Evolutionary conservation across 176 grass and related monocot species (phyloP).

Genomic region (Elaeis guineensis): DNA sequence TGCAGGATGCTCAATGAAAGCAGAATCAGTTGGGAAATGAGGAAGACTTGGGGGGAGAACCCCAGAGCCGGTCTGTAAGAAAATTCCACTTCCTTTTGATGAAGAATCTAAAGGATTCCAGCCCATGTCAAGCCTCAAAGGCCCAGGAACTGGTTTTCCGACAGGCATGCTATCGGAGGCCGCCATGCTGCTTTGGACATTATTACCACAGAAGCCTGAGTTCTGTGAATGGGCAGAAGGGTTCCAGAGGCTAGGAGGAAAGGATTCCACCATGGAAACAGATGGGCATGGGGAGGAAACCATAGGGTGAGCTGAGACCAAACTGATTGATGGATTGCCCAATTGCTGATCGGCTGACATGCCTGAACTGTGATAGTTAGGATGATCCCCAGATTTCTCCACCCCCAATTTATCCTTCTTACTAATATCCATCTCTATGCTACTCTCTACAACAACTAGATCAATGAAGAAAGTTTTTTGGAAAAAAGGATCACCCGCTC

Average conservation of each 20-base stretch:
- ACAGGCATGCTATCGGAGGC: too few relatives aligned
- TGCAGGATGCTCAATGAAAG: conserved; percentile 71
- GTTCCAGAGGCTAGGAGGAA: conserved; percentile 40
- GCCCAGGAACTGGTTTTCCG: too few relatives aligned
- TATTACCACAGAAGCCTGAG: conserved; percentile 28
- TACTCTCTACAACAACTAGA: not conserved
- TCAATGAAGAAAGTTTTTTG: too few relatives aligned
- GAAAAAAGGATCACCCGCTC: too few relatives aligned
- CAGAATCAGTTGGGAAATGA: conserved; percentile 65
- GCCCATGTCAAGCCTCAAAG: not conserved
- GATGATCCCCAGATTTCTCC: conserved; percentile 25
- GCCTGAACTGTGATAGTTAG: conserved; percentile 18
- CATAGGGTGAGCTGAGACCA: too few relatives aligned
- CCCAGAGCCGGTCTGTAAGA: conserved; percentile 37
- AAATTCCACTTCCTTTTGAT: conserved; percentile 7
- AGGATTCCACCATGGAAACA: conserved; percentile 41
- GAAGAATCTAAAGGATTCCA: conserved; percentile 3
- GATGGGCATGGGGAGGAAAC: conserved; percentile 28
- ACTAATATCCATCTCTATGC: conserved; percentile 28
- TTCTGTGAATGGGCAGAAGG: conserved; percentile 28
- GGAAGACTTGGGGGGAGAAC: conserved; percentile 39
- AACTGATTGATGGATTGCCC: conserved; percentile 26
- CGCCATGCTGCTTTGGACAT: conserved; percentile 3
- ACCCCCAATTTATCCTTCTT: conserved; percentile 42
- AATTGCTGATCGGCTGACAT: conserved; percentile 45